These are phyloP conservation scores for Fusarium xylarioides DNA, from an alignment of 2,329 filamentous ascomycete genomes.

Conservation along the genomic window DNA sequence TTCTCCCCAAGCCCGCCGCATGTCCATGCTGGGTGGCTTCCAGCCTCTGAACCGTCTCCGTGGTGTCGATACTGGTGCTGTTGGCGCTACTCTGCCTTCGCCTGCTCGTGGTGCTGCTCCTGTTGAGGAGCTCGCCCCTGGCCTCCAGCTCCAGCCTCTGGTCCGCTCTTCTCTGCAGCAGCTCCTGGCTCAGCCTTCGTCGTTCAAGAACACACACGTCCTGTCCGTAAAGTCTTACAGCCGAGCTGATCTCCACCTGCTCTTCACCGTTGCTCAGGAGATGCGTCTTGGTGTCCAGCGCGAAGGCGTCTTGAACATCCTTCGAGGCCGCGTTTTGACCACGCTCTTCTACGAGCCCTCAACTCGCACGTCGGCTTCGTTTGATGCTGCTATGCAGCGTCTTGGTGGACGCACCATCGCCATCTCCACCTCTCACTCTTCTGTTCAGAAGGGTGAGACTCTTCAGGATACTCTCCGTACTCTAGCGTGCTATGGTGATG, in stretches of 20 bases:
- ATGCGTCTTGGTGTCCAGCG: constrained; percentile 96
- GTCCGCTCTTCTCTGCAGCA: constrained; percentile 72
- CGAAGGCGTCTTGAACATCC: constrained; percentile 85
- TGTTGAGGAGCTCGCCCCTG: constrained; percentile 57
- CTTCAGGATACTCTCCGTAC: constrained; percentile 95
- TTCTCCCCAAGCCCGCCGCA: constrained; percentile 48
- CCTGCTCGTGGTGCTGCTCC: constrained; percentile 38
- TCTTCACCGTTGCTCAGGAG: constrained; percentile 97
- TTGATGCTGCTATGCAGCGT: constrained; percentile 98
- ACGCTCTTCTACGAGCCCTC: constrained; percentile 99
- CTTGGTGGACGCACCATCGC: constrained; percentile 87
- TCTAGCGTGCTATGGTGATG: constrained; percentile 92
- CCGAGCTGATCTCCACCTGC: constrained; percentile 85
- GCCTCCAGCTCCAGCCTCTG: constrained; percentile 59
- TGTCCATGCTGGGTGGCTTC: constrained; percentile 44
- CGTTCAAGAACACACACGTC: constrained; percentile 90
- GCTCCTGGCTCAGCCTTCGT: constrained; percentile 76
- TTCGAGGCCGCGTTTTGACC: constrained; percentile 86
- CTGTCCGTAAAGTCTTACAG: constrained; percentile 92
- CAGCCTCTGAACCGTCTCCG: constrained; percentile 47
- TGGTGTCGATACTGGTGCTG: constrained; percentile 36
- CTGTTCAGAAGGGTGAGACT: constrained; percentile 92
- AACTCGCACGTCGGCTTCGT: constrained; percentile 92
- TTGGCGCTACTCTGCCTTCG: constrained; percentile 29
- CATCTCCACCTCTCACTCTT: constrained; percentile 84